A percentile compares a stretch with the other conserved stretches of the same genome.
These are phyloP conservation scores for Cytospora leucostoma DNA, from an alignment of 2,329 filamentous ascomycete genomes.

Conservation along the genomic window DNA sequence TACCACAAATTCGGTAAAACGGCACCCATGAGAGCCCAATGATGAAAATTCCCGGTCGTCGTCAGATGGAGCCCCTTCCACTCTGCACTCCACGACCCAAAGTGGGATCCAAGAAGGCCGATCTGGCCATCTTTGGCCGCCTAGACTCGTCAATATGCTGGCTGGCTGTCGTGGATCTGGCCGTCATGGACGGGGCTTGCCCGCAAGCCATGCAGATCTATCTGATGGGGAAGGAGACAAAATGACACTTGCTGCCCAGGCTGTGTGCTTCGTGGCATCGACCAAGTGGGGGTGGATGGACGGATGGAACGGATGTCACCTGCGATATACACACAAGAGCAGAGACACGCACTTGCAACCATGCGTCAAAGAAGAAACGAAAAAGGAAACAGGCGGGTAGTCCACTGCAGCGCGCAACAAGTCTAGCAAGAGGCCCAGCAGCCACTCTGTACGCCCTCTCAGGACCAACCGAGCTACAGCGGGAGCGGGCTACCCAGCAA, in stretches of 20 bases:
- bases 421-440: background rate
- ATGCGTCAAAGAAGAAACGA: background rate
- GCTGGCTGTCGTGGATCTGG: slow-evolving; percentile 6
- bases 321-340: too few species aligned
- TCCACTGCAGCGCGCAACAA: background rate
- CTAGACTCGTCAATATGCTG: background rate
- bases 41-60: background rate
- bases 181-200: slow-evolving; percentile 9
- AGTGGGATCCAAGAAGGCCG: slow-evolving; percentile 8
- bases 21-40: background rate
- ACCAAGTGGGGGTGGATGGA: background rate
- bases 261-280: slow-evolving; percentile 5
- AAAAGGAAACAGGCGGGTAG: background rate
- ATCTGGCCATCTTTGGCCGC: slow-evolving; percentile 10
- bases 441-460: background rate
- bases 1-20: background rate
- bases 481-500: background rate
- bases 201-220: slow-evolving; percentile 10
- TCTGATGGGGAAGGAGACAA: slow-evolving; percentile 3
- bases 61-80: slow-evolving; percentile 3
- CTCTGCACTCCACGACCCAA: background rate
- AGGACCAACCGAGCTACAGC: background rate
- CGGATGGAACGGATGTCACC: background rate
- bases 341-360: background rate
- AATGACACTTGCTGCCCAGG: background rate